Base-by-base conservation (phyloP, 1,284 basidiomycete genomes). In the Microbotryum violaceum region DNA sequence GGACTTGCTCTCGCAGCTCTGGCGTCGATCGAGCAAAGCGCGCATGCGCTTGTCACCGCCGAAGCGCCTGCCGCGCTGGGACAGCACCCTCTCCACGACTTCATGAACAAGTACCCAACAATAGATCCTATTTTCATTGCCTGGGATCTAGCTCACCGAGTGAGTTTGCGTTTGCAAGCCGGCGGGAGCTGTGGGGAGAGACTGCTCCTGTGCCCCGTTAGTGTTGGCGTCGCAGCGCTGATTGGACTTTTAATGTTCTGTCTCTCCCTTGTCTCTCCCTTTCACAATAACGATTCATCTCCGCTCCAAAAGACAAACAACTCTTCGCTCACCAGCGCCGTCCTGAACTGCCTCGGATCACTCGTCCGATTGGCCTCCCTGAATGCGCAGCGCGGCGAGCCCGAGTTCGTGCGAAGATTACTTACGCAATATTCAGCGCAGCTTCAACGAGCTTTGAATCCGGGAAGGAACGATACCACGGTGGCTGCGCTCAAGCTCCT, bases 391-490 rank as follows among this genome's bases (percentile, higher is more conserved):
- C 60, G 58, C 1, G 54, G 56, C 42, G 62, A 63, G 4, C 62
- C 65, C 33, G 61, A 64, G 31, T 46, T 64, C 8, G 49, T 69
- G 47, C 61, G 62, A 33, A 57, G 55, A 6, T 63, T 65, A 27
- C 57, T 69, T 29, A 51, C 58, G 46, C 52, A 64, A 44, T 64
- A 64, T 53, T 37, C 62, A 4, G 54, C 56, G 1, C 60, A 67
- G 48, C 63, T 69, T 47, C 63, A 69, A 25, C 56, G 65, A 14
- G 60, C 61, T 4, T 54, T 69, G 21, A 69, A 67, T 42, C 65
- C 65, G 2, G 67, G 67, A 14, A 31, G 67, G 33, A 69, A 69
- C 67, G 67, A 69, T 49, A 65, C 67, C 42, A 67, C 65, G n/a
- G 64, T 63, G 16, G 61, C 62, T 2, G 59, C 55, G 2, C 54